These are phyloP conservation scores for Lactarius vividus DNA, from an alignment of 768 basidiomycete species.

Conservation along the genomic window DNA sequence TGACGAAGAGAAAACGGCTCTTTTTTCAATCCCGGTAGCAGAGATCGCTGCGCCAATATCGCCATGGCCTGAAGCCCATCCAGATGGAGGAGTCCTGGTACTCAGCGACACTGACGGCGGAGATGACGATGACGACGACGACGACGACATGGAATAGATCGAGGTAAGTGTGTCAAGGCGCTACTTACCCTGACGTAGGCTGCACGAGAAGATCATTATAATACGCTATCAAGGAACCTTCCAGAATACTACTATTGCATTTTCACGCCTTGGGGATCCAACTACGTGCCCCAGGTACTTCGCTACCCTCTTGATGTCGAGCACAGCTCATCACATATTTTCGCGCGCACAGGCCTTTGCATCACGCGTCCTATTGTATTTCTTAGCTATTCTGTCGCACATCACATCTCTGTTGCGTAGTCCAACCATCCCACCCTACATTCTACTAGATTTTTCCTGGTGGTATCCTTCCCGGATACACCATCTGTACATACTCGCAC, in stretches of 20 bases:
- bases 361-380: conserved; percentile 10
- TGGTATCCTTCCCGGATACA: not conserved
- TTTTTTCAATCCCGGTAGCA: conserved; percentile 7
- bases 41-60: not conserved
- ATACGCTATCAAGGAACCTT: not conserved
- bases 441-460: not conserved
- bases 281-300: conserved; percentile 11
- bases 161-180: conserved; percentile 19
- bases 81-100: conserved; percentile 43
- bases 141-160: conserved; percentile 11
- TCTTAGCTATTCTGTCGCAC: not conserved
- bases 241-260: not conserved
- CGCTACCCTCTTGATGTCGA: not conserved
- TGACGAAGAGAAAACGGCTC: conserved; percentile 34
- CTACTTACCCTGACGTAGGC: conserved; percentile 2
- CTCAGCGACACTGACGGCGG: conserved; percentile 46
- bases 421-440: not conserved
- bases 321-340: conserved; percentile 8
- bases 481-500: conserved; percentile 11
- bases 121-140: conserved; percentile 29
- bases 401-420: not conserved
- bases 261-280: not conserved
- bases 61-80: conserved; percentile 44
- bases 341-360: not conserved
- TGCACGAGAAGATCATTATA: not conserved